Base-by-base conservation (phyloP, 2,329 filamentous ascomycete species). In the Fusarium protoensiforme region DNA sequence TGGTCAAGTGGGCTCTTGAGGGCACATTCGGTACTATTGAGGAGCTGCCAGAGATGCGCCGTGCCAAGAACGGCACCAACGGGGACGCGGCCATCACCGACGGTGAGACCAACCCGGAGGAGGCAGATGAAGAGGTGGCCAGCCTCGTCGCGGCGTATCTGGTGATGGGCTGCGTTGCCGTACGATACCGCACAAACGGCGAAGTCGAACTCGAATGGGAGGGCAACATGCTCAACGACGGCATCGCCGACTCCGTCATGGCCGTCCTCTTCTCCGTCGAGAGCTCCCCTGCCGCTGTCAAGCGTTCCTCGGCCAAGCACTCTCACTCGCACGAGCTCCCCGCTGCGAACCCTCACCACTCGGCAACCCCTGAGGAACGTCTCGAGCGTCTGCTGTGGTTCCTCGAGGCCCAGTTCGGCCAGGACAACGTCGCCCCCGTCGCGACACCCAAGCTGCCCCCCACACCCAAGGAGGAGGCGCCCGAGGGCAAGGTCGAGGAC, bases 161-260 rank as follows among this genome's bases (percentile, higher is more conserved):
- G 31, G 90, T 99, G 78, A 98, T 99, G 96, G 96, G 95, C 72
- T 96, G 93, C 82, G 91, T 98, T 31, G 90, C 90, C 9, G 91
- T 98, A n/a, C 90, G 92, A 22, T 95, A 96, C 82, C 89, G 89
- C 72, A 89, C 87, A 70, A 92, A 91, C 74, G 93, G 95, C 64
- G 92, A 96, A 79, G 90, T 98, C 7, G 95, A 97, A 81, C 87
- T 98, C 4, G 95, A 98, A 83, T 99, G 96, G 96, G 96, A 98
- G 81, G 96, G 95, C 66, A 99, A 98, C 81, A 93, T 98, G 85
- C 92, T 98, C 79, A 99, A 98, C 81, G 96, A 99, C 79, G 94
- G 95, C 69, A 97, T 99, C 78, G 96, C 96, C n/a, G 96, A 99
- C 83, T 95, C 96, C 18, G 93, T 98, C 63, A 94, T 98, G 87